Conservation (phyloP, 768 basidiomycete genomes). For the Leccinum ochraceum region DNA sequence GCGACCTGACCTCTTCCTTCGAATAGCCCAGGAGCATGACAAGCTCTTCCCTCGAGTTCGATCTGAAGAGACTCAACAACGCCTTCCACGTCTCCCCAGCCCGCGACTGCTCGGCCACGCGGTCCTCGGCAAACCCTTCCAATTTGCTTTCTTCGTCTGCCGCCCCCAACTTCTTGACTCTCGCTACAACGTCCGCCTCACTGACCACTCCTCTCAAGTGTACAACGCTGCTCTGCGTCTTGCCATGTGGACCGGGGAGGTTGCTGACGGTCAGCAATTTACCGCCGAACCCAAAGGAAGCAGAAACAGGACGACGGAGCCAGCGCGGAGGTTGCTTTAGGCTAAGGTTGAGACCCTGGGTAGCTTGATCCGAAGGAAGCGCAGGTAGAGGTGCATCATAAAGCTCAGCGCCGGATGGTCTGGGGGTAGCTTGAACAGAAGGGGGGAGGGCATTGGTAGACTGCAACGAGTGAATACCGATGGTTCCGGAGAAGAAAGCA, state of each 20-base stretch:
- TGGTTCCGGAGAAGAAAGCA: constrained; percentile 93
- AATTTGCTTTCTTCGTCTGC: constrained; percentile 62
- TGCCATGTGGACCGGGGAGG: constrained; percentile 70
- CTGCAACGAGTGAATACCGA: constrained; percentile 92
- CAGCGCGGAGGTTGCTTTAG: constrained; percentile 96
- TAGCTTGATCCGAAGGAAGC: constrained; percentile 49
- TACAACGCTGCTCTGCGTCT: constrained; percentile 79
- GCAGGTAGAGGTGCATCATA: constrained; percentile 60
- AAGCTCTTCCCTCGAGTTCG: constrained; percentile 87
- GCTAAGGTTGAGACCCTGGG: constrained; percentile 61
- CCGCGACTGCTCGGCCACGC: constrained; percentile 30
- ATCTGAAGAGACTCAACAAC: constrained; percentile 82
- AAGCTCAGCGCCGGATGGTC: constrained; percentile 66
- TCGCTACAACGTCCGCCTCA: constrained; percentile 70
- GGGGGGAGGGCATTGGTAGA: constrained; percentile 61
- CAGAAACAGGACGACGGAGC: constrained; percentile 81
- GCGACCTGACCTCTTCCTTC: constrained; percentile 77
- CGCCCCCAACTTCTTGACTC: constrained; percentile 64
- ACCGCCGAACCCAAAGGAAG: constrained; percentile 91
- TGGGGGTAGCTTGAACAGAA: constrained; percentile 44
- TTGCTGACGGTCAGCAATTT: constrained; percentile 81
- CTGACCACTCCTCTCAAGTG: constrained; percentile 79
- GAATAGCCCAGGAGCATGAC: constrained; percentile 91
- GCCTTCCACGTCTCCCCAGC: constrained; percentile 80
- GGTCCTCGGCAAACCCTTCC: constrained; percentile 68